phyloP scores from a whole-genome alignment of 805 yeast genomes.

The Debaryomyces prosopidis region DNA sequence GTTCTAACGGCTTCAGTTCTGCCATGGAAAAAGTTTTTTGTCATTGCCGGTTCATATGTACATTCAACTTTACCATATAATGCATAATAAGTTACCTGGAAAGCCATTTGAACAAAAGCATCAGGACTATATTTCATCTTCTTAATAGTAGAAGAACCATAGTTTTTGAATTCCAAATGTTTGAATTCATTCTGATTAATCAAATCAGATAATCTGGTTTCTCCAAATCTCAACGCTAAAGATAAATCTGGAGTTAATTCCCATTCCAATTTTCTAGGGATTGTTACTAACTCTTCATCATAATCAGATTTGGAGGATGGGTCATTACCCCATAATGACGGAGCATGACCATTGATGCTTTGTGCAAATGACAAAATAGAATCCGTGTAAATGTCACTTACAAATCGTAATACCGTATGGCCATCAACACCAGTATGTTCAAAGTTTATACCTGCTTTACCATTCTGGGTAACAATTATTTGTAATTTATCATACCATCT shows the following conservation, averaged over 20 bases:
- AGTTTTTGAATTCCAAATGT: constrained; percentile 69
- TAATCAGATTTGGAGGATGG: constrained; percentile 24
- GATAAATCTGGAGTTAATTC: constrained; percentile 73
- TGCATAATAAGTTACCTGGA: constrained; percentile 90
- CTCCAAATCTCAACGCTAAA: constrained; percentile 83
- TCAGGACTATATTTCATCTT: constrained; percentile 88
- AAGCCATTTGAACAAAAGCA: constrained; percentile 91
- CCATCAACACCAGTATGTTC: constrained; percentile 97
- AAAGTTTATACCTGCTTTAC: constrained; percentile 90
- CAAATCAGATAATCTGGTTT: constrained; percentile 82
- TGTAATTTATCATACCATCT: constrained; percentile 95
- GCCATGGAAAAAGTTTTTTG: constrained; percentile 83
- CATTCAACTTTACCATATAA: constrained; percentile 91
- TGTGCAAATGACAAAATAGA: constrained; percentile 85
- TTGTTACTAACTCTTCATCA: constrained; percentile 45
- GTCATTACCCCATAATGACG: constrained; percentile 62
- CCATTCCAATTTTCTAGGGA: constrained; percentile 91
- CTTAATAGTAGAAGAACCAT: constrained; percentile 78
- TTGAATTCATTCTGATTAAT: constrained; percentile 88
- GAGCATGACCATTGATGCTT: constrained; percentile 73
- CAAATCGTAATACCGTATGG: constrained; percentile 86
- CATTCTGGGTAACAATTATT: constrained; percentile 81
- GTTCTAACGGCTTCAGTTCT: constrained; percentile 91
- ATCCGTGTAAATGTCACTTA: constrained; percentile 88
- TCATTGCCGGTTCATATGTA: constrained; percentile 96